Evolutionary conservation across 805 yeast species (phyloP), one percentile per base, ranked within the genome.

Genomic region (Lachancea lanzarotensis): DNA sequence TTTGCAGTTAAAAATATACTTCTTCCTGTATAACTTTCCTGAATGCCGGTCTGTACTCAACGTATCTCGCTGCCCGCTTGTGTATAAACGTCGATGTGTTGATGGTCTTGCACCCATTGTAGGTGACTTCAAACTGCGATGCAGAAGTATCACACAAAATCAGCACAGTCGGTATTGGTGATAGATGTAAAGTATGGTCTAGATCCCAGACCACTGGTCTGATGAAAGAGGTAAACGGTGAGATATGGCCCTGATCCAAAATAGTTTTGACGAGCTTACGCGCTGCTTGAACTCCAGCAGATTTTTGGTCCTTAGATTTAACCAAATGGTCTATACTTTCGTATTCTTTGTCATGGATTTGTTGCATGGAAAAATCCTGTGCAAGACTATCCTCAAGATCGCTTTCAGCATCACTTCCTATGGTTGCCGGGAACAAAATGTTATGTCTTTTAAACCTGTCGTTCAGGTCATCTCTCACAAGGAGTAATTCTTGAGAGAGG

Each of bases 161-260:
- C 29, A 75, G 47, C 2, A 72, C 70, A 3, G 81, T 75, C 0
- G 98, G 98, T 36, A 89, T 66, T 1, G 97, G 98, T 37, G 82
- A 76, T 42, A 93, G 61, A 18, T 82, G 72, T 49, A 91, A 68
- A 4, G 78, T 67, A 52, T 81, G 80, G 58, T 87, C 95, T 54
- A 76, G 75, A 47, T 80, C 81, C 70, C 95, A 77, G 17, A 77
- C 68, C 1, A 86, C 70, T 0, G 95, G 84, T 48, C 86, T 74
- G 22, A 77, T 66, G 18, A 70, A 64, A 16, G 70, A 63, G 2
- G 79, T 67, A 57, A 90, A 88, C 11, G 98, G 98, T 27, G 93
- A 84, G 38, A 93, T 62, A 57, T 79, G 84, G 0, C 93, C 93
- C 65, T 93, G 99, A 57, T 87, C 95, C 11, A 93, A 63, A 0